phyloP scores from a whole-genome alignment of 2,329 filamentous ascomycete genomes.

The Penicillium glabrum region DNA sequence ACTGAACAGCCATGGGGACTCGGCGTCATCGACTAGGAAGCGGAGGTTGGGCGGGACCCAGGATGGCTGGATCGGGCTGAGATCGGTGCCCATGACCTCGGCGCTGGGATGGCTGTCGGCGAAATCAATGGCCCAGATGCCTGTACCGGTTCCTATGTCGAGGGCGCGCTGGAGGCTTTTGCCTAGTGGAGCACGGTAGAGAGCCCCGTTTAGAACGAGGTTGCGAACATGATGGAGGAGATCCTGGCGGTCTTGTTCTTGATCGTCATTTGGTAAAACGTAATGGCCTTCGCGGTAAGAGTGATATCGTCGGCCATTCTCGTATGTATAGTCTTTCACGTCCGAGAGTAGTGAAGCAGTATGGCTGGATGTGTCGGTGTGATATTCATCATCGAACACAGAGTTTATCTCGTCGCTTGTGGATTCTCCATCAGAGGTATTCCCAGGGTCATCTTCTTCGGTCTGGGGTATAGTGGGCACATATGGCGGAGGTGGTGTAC shows the following conservation, averaged over 20 bases:
- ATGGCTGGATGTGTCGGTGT: constrained; percentile 20
- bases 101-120: constrained; percentile 38
- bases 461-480: not conserved
- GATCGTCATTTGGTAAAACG: constrained; percentile 36
- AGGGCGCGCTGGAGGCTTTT: constrained; percentile 30
- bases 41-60: constrained; percentile 39
- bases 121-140: constrained; percentile 37
- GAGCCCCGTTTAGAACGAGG: constrained; percentile 35
- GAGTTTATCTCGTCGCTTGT: constrained; percentile 10
- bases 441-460: constrained; percentile 4
- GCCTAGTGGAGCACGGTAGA: constrained; percentile 39
- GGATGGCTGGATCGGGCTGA: constrained; percentile 42
- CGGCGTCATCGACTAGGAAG: constrained; percentile 37
- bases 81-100: constrained; percentile 48
- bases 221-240: constrained; percentile 39
- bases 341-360: constrained; percentile 23
- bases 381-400: constrained; percentile 20
- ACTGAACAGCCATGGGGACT: constrained; percentile 32
- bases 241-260: constrained; percentile 37
- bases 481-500: not conserved
- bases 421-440: constrained; percentile 12
- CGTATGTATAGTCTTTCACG: constrained; percentile 23
- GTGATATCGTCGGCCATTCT: constrained; percentile 31
- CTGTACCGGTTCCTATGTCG: constrained; percentile 43
- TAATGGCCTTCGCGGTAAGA: constrained; percentile 31